Base-by-base conservation (phyloP, 164 flowering plant genomes). In the Nymphaea thermarum region DNA sequence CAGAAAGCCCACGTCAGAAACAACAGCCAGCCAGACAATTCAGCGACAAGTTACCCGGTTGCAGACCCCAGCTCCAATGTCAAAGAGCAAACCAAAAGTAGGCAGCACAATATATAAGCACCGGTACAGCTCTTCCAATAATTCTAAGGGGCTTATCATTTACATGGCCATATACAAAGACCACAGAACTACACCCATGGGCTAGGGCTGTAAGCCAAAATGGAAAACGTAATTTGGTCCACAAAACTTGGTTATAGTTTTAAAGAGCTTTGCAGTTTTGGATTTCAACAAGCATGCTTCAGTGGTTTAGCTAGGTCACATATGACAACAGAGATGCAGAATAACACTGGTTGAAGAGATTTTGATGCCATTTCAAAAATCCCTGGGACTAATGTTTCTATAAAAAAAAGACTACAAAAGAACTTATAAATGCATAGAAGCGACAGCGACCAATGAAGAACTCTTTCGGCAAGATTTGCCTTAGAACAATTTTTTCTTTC, bases 41-140 rank as follows among this genome's bases (percentile, higher is more conserved):
- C 83, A 77, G 80, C 66, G 63, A 64, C 84, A 84, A 76, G 78
- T 80, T 78, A 82, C 75, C 84, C 89, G 81, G 86, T 78, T 79
- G 78, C 86, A 85, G 88, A 82, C 82, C 85, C 86, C 97, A 88
- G 95, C 97, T 91, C 97, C 96, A 89, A 93, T 83, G 84, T 85
- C 85, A 67, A 86, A 87, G 94, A 88, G 91, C 97, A 87, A 84
- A 76, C 72, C 78, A 82, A 43, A 79, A 80, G 88, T 44, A 87
- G 90, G 89, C 84, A 89, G 81, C 82, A 89, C 84, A 72, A 80
- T 89, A 66, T 66, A 86, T 88, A 76, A 90, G 96, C 73, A 85
- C 70, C 82, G 78, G 80, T 73, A 63, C 71, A 36, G 36, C 36
- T 25, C 36, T 25, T 25, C 36, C 36, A 25, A 25, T 25, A 25